phyloP scores from a whole-genome alignment of 345 rosid genomes.

The Melaleuca quinquenervia region DNA sequence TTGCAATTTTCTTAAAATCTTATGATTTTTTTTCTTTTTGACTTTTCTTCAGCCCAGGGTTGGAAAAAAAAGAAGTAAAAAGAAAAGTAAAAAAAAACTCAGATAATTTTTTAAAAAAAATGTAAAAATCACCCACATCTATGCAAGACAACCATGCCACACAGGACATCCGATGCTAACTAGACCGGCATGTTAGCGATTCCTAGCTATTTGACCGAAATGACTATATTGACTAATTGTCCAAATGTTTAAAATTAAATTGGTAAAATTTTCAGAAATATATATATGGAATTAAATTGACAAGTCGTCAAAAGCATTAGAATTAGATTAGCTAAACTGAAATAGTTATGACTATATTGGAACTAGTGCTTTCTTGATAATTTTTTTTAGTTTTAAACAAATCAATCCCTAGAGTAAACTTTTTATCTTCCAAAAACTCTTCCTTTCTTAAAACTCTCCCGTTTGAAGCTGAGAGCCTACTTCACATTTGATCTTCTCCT shows the following conservation, averaged over 20 bases:
- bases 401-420: too few relatives aligned
- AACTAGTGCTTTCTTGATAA: background rate
- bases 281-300: background rate
- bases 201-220: background rate
- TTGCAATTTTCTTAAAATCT: background rate
- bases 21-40: background rate
- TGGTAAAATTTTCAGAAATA: background rate
- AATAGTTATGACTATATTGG: rapidly evolving
- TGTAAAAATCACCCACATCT: background rate
- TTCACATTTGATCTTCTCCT: too few relatives aligned
- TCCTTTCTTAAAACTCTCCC: too few relatives aligned
- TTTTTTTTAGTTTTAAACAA: background rate
- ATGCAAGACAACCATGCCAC: too few relatives aligned
- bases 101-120: too few relatives aligned
- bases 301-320: background rate
- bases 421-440: too few relatives aligned
- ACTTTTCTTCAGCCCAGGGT: background rate
- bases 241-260: background rate
- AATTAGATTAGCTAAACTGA: background rate
- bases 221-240: background rate
- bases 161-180: too few relatives aligned
- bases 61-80: background rate
- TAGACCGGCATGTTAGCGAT: background rate
- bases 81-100: background rate
- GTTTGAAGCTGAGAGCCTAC: too few relatives aligned